Percentiles rank a stretch among this genome's conserved stretches.
Conservation (phyloP, 1,139 yeast species). For the Ogataea hybrid region DNA sequence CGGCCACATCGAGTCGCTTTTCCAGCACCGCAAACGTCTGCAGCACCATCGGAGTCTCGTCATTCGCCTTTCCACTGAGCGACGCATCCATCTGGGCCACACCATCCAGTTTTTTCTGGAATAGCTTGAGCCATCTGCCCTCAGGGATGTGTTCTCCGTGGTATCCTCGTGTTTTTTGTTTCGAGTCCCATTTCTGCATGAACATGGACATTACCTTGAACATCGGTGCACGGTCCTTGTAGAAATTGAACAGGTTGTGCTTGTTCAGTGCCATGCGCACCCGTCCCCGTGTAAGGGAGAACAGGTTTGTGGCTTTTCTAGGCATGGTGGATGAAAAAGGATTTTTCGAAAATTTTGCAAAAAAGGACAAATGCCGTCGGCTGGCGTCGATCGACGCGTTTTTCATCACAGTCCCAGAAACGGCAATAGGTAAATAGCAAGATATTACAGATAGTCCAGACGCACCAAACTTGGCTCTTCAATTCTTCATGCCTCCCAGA, state of each 20-base stretch:
- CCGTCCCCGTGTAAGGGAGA: conserved; percentile 37
- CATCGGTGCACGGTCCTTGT: conserved; percentile 58
- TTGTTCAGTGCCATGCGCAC: conserved; percentile 93
- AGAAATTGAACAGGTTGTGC: conserved; percentile 83
- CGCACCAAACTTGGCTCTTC: background rate
- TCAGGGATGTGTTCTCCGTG: conserved; percentile 96
- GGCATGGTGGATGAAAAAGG: conserved; percentile 23
- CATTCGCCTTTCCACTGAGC: conserved; percentile 54
- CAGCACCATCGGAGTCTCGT: conserved; percentile 70
- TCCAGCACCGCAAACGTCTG: conserved; percentile 90
- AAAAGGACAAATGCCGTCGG: background rate
- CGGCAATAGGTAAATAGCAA: conserved; percentile 22
- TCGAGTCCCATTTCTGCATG: conserved; percentile 91
- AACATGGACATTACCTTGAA: conserved; percentile 43
- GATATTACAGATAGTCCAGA: background rate
- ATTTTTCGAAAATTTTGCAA: conserved; percentile 7
- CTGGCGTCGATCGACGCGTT: conserved; percentile 12
- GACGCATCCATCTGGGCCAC: conserved; percentile 85
- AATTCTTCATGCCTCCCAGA: background rate
- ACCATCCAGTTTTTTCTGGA: conserved; percentile 72
- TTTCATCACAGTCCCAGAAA: conserved; percentile 13
- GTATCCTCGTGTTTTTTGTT: conserved; percentile 89
- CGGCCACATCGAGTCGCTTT: conserved; percentile 82
- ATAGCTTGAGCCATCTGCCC: conserved; percentile 69
- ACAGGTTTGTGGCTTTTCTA: conserved; percentile 27